These are phyloP conservation scores for Podospora bellae-mahoneyi DNA, from an alignment of 495 filamentous ascomycete species.

Conservation along the genomic window DNA sequence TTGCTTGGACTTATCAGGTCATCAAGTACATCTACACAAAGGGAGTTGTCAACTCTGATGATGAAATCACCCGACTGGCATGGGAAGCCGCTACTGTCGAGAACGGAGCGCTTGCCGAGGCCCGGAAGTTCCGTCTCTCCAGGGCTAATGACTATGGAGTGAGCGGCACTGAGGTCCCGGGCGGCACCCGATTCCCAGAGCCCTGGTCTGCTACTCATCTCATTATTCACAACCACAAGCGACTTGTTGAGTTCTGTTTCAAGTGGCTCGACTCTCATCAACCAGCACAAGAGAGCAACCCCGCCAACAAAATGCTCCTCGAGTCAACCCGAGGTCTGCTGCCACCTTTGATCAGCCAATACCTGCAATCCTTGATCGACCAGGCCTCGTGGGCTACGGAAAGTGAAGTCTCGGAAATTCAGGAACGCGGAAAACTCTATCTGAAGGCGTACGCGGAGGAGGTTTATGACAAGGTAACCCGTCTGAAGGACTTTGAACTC, in stretches of 20 bases:
- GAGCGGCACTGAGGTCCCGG: conserved; percentile 54
- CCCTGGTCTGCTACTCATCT: conserved; percentile 76
- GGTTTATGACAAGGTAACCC: conserved; percentile 41
- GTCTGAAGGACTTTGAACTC: conserved; percentile 64
- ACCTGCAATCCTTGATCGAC: conserved; percentile 44
- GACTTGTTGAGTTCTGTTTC: conserved; percentile 51
- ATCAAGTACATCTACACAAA: conserved; percentile 64
- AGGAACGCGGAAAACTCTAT: conserved; percentile 37
- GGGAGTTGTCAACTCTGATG: conserved; percentile 43
- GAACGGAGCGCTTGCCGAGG: conserved; percentile 64
- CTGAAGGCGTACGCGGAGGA: conserved; percentile 37
- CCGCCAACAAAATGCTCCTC: conserved; percentile 26
- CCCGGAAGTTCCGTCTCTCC: conserved; percentile 66
- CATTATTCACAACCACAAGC: conserved; percentile 52
- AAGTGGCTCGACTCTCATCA: conserved; percentile 32
- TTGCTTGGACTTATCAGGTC: conserved; percentile 70
- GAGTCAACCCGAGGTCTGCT: conserved; percentile 38
- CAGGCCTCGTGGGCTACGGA: conserved; percentile 38
- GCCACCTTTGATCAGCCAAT: conserved; percentile 44
- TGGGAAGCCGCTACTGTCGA: conserved; percentile 79
- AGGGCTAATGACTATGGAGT: conserved; percentile 70
- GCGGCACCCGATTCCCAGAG: conserved; percentile 68
- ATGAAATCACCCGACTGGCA: conserved; percentile 50
- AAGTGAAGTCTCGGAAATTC: conserved; percentile 35
- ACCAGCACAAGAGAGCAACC: conserved; percentile 4